Conservation (phyloP, 352 stramenopile species). For the Globisporangium paddicum region DNA sequence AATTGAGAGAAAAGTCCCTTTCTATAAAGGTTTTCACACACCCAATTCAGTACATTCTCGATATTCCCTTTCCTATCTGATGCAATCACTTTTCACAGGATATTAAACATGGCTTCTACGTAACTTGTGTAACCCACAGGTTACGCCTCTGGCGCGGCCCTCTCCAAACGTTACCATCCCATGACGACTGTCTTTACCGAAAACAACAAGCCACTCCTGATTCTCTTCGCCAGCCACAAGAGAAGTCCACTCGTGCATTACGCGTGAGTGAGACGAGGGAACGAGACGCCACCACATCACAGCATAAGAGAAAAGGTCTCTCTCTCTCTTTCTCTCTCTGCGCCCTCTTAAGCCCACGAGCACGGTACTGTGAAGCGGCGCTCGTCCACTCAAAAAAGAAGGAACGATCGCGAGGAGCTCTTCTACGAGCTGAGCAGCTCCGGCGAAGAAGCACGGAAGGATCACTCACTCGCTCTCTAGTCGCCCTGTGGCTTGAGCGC, state of each 20-base stretch:
- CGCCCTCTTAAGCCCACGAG: too few relatives aligned
- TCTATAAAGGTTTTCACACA: too few relatives aligned
- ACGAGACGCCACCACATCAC: background rate
- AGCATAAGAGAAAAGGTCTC: too few relatives aligned
- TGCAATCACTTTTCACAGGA: too few relatives aligned
- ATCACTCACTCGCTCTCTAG: too few relatives aligned
- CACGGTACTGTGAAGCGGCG: background rate
- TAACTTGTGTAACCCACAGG: too few relatives aligned
- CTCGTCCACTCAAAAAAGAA: background rate
- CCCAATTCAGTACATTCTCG: too few relatives aligned
- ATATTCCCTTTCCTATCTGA: too few relatives aligned
- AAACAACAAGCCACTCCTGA: background rate
- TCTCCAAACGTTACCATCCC: background rate
- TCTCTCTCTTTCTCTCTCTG: background rate
- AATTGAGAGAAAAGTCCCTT: too few relatives aligned
- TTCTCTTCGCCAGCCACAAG: background rate
- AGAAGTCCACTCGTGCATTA: too few relatives aligned
- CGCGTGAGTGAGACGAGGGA: background rate
- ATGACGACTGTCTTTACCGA: background rate
- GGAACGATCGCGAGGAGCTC: background rate
- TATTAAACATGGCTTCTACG: too few relatives aligned
- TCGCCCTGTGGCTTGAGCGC: background rate
- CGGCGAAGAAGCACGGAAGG: background rate
- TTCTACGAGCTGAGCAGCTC: background rate
- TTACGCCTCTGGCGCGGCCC: too few relatives aligned